phyloP scores from a whole-genome alignment of 2,329 filamentous ascomycete species.

The Phyllosticta capitalensis region DNA sequence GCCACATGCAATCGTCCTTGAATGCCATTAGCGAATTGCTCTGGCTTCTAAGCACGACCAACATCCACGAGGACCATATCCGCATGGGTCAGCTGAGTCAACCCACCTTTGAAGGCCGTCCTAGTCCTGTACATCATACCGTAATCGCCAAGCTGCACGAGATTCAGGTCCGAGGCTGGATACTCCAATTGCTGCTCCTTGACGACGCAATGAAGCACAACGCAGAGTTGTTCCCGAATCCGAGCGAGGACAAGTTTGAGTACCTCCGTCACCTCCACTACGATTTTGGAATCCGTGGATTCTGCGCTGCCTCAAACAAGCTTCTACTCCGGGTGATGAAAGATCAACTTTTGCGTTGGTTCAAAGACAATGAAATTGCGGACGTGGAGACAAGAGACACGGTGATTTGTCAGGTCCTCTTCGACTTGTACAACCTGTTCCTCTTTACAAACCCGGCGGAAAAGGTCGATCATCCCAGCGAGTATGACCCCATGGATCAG shows the following conservation, averaged over 20 bases:
- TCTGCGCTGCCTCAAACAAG: conserved; percentile 77
- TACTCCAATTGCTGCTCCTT: conserved; percentile 71
- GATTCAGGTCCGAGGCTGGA: conserved; percentile 82
- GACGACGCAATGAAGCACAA: conserved; percentile 65
- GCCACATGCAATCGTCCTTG: conserved; percentile 65
- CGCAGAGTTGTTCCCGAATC: conserved; percentile 51
- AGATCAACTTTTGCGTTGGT: conserved; percentile 66
- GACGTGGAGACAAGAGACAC: conserved; percentile 59
- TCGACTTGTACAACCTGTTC: conserved; percentile 30
- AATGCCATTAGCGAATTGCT: conserved; percentile 61
- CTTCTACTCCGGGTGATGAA: conserved; percentile 85
- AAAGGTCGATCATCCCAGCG: conserved; percentile 61
- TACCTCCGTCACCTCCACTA: conserved; percentile 76
- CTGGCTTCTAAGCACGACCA: conserved; percentile 67
- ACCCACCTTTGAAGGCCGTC: conserved; percentile 47
- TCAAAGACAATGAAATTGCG: conserved; percentile 51
- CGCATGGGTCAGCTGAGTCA: conserved; percentile 61
- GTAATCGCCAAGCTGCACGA: conserved; percentile 64
- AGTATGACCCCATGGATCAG: conserved; percentile 64
- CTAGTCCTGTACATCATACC: conserved; percentile 15
- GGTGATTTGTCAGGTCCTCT: conserved; percentile 62
- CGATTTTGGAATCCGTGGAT: conserved; percentile 71
- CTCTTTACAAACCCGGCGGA: conserved; percentile 26
- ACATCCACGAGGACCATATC: conserved; percentile 78
- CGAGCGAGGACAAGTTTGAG: conserved; percentile 65